These are phyloP conservation scores for Nicotiana obtusifolia DNA, from an alignment of 257 asterid species.

Conservation along the genomic window DNA sequence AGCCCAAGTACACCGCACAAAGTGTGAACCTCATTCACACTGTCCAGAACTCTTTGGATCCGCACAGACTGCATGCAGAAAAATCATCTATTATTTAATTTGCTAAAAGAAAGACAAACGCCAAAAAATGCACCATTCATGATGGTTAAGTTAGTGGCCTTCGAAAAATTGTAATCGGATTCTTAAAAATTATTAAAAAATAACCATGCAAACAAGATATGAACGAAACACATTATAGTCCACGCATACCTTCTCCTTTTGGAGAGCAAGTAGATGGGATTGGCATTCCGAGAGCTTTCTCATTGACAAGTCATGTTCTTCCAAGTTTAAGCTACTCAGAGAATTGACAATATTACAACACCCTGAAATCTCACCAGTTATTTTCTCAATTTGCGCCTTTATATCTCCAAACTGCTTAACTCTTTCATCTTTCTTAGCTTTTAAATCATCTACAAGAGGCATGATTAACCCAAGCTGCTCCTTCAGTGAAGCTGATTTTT, in stretches of 20 bases:
- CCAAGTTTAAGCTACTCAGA: constrained; percentile 37
- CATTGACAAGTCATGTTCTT: constrained; percentile 71
- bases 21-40: constrained; percentile 79
- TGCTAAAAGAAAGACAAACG: neutral
- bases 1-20: constrained; percentile 65
- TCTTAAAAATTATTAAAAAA: neutral
- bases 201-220: neutral
- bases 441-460: constrained; percentile 73
- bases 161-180: neutral
- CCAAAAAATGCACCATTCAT: neutral
- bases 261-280: constrained; percentile 61
- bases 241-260: constrained; percentile 76
- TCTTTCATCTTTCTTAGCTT: constrained; percentile 65
- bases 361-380: constrained; percentile 68
- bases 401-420: constrained; percentile 70
- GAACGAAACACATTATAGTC: neutral
- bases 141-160: neutral
- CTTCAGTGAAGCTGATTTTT: constrained; percentile 54
- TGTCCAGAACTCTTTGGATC: constrained; percentile 64
- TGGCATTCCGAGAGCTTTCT: constrained; percentile 81
- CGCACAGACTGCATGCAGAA: constrained; percentile 66
- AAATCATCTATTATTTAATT: neutral
- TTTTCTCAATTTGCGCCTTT: constrained; percentile 80
- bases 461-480: constrained; percentile 65
- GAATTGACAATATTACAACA: constrained; percentile 38